These are phyloP conservation scores for Blastocystis sp. DNA, from an alignment of 352 stramenopile species.

Conservation along the genomic window DNA sequence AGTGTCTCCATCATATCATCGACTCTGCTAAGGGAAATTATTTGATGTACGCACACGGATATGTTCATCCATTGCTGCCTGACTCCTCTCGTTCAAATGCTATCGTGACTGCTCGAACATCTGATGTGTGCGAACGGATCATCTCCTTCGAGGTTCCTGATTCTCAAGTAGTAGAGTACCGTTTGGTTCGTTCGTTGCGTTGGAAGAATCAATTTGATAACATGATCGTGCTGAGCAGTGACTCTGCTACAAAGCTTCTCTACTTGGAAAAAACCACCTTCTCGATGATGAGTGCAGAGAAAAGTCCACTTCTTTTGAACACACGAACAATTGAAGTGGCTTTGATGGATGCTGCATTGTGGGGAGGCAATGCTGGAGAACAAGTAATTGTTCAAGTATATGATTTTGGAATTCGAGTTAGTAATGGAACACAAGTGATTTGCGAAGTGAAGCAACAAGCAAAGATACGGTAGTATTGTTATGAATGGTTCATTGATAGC, in stretches of 20 bases:
- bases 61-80: background rate
- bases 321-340: background rate
- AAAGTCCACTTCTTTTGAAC: background rate
- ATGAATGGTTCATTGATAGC: background rate
- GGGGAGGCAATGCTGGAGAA: background rate
- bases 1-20: background rate
- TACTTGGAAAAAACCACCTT: background rate
- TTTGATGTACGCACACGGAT: constrained; percentile 3
- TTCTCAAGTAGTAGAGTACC: background rate
- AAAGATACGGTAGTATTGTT: background rate
- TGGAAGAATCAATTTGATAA: background rate
- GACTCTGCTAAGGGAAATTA: background rate
- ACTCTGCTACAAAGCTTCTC: background rate
- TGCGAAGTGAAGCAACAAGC: background rate
- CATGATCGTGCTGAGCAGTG: constrained; percentile 6
- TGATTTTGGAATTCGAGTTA: background rate
- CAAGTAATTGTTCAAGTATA: background rate
- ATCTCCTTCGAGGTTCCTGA: background rate
- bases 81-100: background rate
- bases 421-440: background rate
- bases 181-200: background rate
- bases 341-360: background rate
- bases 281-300: background rate
- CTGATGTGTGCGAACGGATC: background rate
- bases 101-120: background rate